A percentile compares a stretch with the other conserved stretches of the same genome.
Conservation (phyloP, 352 stramenopile genomes). For the Globisporangium carolinianum region DNA sequence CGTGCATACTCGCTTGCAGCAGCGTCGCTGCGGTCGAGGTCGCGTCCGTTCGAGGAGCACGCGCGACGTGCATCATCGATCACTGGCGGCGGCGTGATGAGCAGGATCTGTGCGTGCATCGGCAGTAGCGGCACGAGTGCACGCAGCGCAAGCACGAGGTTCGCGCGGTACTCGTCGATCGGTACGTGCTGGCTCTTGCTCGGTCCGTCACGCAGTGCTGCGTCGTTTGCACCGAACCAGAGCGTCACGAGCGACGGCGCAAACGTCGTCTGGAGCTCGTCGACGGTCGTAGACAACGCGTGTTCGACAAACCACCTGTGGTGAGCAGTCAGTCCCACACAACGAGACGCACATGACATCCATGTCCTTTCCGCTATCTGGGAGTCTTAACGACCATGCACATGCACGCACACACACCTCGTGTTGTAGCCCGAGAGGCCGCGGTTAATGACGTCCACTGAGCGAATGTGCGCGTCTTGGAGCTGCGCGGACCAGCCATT, state of each 20-base stretch:
- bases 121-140: constrained; percentile 13
- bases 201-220: constrained; percentile 21
- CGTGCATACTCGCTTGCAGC: constrained; percentile 32
- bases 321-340: neutral
- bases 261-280: constrained; percentile 25
- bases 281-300: constrained; percentile 26
- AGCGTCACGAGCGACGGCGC: constrained; percentile 45
- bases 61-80: constrained; percentile 27
- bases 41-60: constrained; percentile 2
- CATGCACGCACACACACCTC: constrained; percentile 7
- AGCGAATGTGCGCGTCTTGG: constrained; percentile 43
- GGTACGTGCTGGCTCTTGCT: constrained; percentile 36
- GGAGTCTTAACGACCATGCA: neutral
- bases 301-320: constrained; percentile 39
- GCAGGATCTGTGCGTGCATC: constrained; percentile 24
- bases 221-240: constrained; percentile 70
- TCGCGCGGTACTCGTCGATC: constrained; percentile 33
- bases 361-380: no score
- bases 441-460: constrained; percentile 46
- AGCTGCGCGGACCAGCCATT: constrained; percentile 43
- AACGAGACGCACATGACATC: neutral
- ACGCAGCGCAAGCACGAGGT: constrained; percentile 28
- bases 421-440: constrained; percentile 55
- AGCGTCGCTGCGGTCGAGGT: constrained; percentile 38
- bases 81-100: constrained; percentile 54